Evolutionary conservation across 805 yeast genomes (phyloP).

Genomic region (Starmerella apicola): DNA sequence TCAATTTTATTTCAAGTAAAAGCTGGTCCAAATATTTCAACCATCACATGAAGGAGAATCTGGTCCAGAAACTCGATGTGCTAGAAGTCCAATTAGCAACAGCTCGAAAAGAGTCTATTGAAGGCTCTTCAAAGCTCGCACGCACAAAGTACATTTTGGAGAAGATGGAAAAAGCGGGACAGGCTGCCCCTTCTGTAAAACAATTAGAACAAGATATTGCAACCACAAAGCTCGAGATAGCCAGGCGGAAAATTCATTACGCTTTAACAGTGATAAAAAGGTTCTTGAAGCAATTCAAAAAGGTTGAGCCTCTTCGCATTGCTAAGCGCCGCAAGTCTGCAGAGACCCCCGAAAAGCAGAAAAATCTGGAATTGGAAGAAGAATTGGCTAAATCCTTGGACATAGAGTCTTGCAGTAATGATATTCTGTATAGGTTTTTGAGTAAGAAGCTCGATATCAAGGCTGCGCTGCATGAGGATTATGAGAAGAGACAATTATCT

Average conservation of each 20-base stretch:
- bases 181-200: slow-evolving; percentile 8
- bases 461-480: slow-evolving; percentile 1
- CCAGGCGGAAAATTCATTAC: slow-evolving; percentile 25
- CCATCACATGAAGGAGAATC: slow-evolving; percentile 25
- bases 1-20: too few relatives aligned
- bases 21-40: too few relatives aligned
- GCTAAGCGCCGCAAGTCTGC: slow-evolving; percentile 22
- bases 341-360: slow-evolving; percentile 2
- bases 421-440: slow-evolving; percentile 11
- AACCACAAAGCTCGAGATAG: slow-evolving; percentile 22
- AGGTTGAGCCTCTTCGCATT: slow-evolving; percentile 26
- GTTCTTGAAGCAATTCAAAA: slow-evolving; percentile 25
- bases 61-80: slow-evolving; percentile 29
- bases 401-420: slow-evolving; percentile 11
- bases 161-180: slow-evolving; percentile 10
- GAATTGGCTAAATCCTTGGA: slow-evolving; percentile 12
- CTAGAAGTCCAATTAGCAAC: slow-evolving; percentile 27
- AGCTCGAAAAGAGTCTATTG: slow-evolving; percentile 11
- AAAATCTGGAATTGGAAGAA: slow-evolving; percentile 11
- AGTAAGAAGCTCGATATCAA: slow-evolving; percentile 6
- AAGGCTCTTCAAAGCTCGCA: slow-evolving; percentile 20
- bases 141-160: slow-evolving; percentile 24
- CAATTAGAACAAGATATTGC: slow-evolving; percentile 17
- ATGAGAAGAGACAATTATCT: slow-evolving; percentile 12
- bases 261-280: slow-evolving; percentile 22